These are phyloP conservation scores for Eucalyptus rudis DNA, from an alignment of 345 rosid genomes.

Conservation along the genomic window DNA sequence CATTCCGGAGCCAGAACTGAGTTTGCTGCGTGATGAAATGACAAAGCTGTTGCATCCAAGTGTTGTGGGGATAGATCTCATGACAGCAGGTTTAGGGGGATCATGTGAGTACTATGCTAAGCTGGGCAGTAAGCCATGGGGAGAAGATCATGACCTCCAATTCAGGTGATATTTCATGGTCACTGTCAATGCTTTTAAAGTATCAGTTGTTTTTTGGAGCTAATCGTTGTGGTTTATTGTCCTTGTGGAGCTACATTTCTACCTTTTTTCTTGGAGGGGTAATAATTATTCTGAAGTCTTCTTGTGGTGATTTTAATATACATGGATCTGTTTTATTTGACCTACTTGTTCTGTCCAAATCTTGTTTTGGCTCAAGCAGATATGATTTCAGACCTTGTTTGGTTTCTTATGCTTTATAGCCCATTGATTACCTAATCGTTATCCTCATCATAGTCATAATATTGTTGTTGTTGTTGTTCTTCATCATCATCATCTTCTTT, in stretches of 20 bases:
- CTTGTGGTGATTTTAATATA: background rate
- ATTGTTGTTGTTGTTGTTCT: background rate
- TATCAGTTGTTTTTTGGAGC: slow-evolving; percentile 1
- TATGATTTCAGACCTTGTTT: background rate
- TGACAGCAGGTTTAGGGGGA: slow-evolving; percentile 42
- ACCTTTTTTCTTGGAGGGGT: background rate
- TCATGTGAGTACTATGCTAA: slow-evolving; percentile 39
- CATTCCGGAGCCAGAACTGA: slow-evolving; percentile 92
- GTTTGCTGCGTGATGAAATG: slow-evolving; percentile 66
- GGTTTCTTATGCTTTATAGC: background rate
- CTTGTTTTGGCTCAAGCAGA: background rate
- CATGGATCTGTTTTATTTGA: background rate
- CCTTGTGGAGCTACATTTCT: background rate
- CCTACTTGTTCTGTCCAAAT: background rate
- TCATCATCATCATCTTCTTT: no score
- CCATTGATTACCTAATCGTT: background rate
- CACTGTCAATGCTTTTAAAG: slow-evolving; percentile 2
- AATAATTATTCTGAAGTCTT: background rate
- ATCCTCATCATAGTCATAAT: background rate
- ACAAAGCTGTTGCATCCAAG: slow-evolving; percentile 72
- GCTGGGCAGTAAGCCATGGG: slow-evolving; percentile 78
- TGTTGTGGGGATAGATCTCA: slow-evolving; percentile 76
- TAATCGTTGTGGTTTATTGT: background rate
- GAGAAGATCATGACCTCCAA: slow-evolving; percentile 85
- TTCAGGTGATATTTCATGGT: slow-evolving; percentile 59